These are phyloP conservation scores for Asterella californica DNA, from an alignment of 225 moss, liverwort and hornwort genomes.

Conservation along the genomic window DNA sequence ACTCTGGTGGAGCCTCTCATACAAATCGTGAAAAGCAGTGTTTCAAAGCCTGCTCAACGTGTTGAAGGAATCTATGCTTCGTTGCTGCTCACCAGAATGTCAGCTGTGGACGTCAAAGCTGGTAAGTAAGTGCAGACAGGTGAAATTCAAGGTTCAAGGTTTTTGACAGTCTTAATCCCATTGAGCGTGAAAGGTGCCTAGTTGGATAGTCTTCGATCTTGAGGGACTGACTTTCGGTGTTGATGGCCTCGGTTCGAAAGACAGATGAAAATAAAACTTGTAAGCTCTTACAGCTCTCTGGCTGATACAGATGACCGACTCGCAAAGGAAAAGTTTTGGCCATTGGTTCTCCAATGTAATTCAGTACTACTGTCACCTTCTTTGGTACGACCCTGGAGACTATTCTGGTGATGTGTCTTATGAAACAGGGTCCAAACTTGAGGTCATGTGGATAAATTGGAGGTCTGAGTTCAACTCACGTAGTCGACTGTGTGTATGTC, in stretches of 20 bases:
- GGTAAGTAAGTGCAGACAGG: constrained; percentile 38
- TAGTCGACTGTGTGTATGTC: too few species aligned
- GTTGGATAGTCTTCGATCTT: not conserved
- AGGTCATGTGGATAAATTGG: too few species aligned
- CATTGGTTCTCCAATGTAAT: constrained; percentile 60
- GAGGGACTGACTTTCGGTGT: not conserved
- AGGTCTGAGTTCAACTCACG: too few species aligned
- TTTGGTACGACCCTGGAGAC: constrained; percentile 38
- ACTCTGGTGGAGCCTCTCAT: constrained; percentile 70
- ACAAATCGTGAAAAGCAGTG: constrained; percentile 72
- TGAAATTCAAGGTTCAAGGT: not conserved
- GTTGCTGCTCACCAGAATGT: constrained; percentile 71
- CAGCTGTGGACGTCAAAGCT: constrained; percentile 68
- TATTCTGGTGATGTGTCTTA: not conserved
- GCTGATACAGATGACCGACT: constrained; percentile 70
- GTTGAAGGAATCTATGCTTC: constrained; percentile 83
- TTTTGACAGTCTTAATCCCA: not conserved
- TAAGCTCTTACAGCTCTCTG: not conserved
- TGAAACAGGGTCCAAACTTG: too few species aligned
- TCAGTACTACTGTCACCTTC: constrained; percentile 64
- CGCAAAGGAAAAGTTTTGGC: constrained; percentile 84
- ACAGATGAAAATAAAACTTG: not conserved
- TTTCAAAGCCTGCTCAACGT: constrained; percentile 70
- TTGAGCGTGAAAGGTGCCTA: not conserved
- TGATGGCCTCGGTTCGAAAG: not conserved